phyloP scores from a whole-genome alignment of 1,139 yeast genomes.

The Candida neerlandica region DNA sequence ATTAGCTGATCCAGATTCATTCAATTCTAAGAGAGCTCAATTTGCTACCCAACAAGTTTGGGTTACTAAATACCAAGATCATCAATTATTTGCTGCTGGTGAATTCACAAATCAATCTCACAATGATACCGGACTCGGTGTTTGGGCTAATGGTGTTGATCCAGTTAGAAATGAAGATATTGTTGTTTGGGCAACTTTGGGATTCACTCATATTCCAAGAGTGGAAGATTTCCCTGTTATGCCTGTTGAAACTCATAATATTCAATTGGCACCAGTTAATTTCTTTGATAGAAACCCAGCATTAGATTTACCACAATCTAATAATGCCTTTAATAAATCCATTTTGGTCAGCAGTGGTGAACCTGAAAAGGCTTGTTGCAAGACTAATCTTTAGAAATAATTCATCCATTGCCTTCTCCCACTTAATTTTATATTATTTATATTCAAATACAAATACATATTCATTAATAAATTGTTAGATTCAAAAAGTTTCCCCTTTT shows the following conservation, averaged over 20 bases:
- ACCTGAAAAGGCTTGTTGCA: slow-evolving; percentile 44
- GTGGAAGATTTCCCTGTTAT: slow-evolving; percentile 89
- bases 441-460: too few relatives aligned
- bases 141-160: slow-evolving; percentile 70
- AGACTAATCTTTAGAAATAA: slow-evolving; percentile 24
- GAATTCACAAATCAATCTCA: slow-evolving; percentile 79
- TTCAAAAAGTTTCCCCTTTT: not conserved
- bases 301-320: slow-evolving; percentile 76
- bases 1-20: slow-evolving; percentile 64
- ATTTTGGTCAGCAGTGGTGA: slow-evolving; percentile 31
- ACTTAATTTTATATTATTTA: too few relatives aligned
- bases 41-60: slow-evolving; percentile 76
- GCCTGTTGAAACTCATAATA: slow-evolving; percentile 80
- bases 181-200: slow-evolving; percentile 87
- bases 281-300: slow-evolving; percentile 86
- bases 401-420: too few relatives aligned
- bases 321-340: slow-evolving; percentile 74
- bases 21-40: slow-evolving; percentile 65
- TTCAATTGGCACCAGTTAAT: slow-evolving; percentile 71
- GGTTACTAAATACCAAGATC: slow-evolving; percentile 73
- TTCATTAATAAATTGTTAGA: not conserved
- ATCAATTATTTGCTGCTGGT: slow-evolving; percentile 74
- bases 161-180: slow-evolving; percentile 77
- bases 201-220: slow-evolving; percentile 85
- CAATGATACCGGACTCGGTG: slow-evolving; percentile 61